Evolutionary conservation across 345 rosid genomes (phyloP), one percentile per base, ranked within the genome.

Genomic region (Fremontodendron californicum): DNA sequence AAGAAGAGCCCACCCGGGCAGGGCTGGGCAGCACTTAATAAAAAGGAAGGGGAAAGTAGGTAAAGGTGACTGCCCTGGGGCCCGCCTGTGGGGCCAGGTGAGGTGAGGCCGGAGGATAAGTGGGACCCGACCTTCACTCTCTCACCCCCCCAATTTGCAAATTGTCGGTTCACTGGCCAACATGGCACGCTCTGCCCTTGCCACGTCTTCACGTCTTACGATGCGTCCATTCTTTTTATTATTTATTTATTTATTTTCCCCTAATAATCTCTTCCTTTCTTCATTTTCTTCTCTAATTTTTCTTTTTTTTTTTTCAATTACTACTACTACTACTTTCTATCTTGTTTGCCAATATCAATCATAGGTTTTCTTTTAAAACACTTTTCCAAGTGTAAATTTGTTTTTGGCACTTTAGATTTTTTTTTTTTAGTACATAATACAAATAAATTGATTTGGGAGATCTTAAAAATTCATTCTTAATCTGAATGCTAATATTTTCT

Each of bases 121-220:
- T 31, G 67, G 67, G 66, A 61, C 37, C 66, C 37, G 0, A 0
- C 18, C 21, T 5, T 15, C 10, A 15, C 35, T 3, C 37, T 27
- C 65, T 19, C 23, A 5, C 13, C 9, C 29, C 33, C 33, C 33
- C 33, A 4, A 25, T 15, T 63, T 35, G 11, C 21, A 15, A 12
- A 15, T 69, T 69, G 73, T 69, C 73, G 35, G 52, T 42, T 46
- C 13, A 69, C 11, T 69, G 73, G 73, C 55, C 55, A 45, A 69
- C 73, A 69, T 69, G 73, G 73, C 55, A 45, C 35, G 33, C 73
- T 25, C 73, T 25, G 0, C n/a, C 35, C 21, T 69, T 45, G 73
- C 55, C 73, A 69, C 57, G 55, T 45, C 55, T 39, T 21, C 72
- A 40, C 72, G 9, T 33, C 42, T 63, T 16, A 63, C 42, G 42